Base-by-base conservation (phyloP, 176 grass and related monocot genomes). In the Cocos nucifera region DNA sequence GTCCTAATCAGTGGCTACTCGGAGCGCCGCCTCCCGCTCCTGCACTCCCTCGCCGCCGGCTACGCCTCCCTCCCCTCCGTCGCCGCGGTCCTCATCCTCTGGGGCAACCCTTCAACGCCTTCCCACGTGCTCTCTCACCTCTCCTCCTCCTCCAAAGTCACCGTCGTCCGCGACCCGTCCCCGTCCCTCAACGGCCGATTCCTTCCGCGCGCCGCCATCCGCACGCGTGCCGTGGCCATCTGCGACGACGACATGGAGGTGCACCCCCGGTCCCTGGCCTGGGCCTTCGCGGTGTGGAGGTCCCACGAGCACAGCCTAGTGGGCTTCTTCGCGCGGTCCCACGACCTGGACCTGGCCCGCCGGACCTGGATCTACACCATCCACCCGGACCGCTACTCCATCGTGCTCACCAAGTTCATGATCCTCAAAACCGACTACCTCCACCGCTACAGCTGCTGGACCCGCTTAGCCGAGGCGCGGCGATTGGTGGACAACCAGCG, bases 401-500 rank as follows among this genome's bases (percentile, higher is more conserved):
- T 98, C 59, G 78, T 98, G 30, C 93, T 98, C 56, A 88, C 81
- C 17, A 98, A 92, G 73, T 76, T 98, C 22, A 58, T 98, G 63
- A 61, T 98, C 57, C 70, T 98, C 59, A 19, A 23, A 51, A 19
- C 23, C 20, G 73, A 49, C 19, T 75, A 85, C 73, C 78, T 92
- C 22, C 57, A 14, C 69, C 54, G 5, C 20, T 97, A 92, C 79
- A 85, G 80, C 22, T 97, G 92, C 75, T 84, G 80, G 27, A 73
- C 67, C 56, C 73, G 76, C 53, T 75, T 90, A 25, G 78, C 75
- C 19, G 65, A 77, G 4, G 84, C 81, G 28, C 87, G 81, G 30
- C 64, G 65, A 28, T 58, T 80, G 22, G 87, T 97, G 19, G 84
- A 97, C 49, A 54, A 71, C 32, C 73, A 78, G 66, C 77, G 84